Evolutionary conservation across 768 basidiomycete genomes (phyloP), one percentile per base, ranked within the genome.

Genomic region (Lactarius tabidus): DNA sequence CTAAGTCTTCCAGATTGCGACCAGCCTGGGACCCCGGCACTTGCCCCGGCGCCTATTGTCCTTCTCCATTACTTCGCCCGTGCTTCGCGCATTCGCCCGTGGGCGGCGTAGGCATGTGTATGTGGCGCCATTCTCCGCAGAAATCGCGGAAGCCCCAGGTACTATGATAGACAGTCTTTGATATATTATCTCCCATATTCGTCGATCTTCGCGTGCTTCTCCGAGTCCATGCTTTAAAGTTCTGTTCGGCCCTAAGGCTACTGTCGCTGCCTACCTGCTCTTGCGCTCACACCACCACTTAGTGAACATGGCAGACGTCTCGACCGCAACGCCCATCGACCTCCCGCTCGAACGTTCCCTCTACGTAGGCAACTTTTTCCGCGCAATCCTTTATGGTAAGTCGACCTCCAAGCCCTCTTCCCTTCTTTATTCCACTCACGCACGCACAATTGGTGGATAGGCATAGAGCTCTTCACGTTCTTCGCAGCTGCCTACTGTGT

Each of bases 261-360:
- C 23, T 48, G 12, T 10, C 23, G 23, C 4, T 14, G 43, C 4
- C 10, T 45, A 45, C 45, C 6, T 2, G 1, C 45, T 26, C 45
- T 26, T 48, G 23, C n/a, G 43, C n/a, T 45, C 43, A 5, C 43
- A 3, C 53, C 33, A 31, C 38, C 33, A 18, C 31, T n/a, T n/a
- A 29, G 55, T 57, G 56, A 57, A 23, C 33, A 35, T 35, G 36
- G 56, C 33, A 35, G 33, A 33, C 14, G 56, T 57, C 35, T 57
- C 56, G 2, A n/a, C 33, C n/a, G 43, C 45, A 26, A 59, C 64
- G 10, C 38, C 28, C n/a, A 60, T 58, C 28, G 58, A 65, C 45
- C 29, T 65, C n/a, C n/a, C 38, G 33, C 29, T 65, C 18, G 64
- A 65, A 43, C 58, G 64, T 7, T 65, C 64, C 58, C 45, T 65